Evolutionary conservation across 495 filamentous ascomycete species (phyloP).

Genomic region (Bacidia rubella): DNA sequence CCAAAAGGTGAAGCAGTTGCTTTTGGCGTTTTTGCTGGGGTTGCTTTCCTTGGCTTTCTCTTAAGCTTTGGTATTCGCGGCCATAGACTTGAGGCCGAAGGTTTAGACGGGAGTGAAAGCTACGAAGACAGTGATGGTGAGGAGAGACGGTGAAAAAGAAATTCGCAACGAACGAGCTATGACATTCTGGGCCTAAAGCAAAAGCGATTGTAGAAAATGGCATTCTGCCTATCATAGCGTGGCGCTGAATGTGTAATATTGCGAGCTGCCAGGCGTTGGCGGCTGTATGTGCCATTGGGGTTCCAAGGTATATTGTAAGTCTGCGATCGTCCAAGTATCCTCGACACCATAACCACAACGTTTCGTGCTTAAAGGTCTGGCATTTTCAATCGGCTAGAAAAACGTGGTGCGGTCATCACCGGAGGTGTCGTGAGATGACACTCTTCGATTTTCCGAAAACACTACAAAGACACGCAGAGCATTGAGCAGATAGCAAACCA

Average conservation of each 20-base stretch:
- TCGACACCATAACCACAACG: too few relatives aligned
- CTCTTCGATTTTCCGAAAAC: too few relatives aligned
- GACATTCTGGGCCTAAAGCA: not conserved
- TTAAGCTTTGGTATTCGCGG: slow-evolving; percentile 59
- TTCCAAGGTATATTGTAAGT: too few relatives aligned
- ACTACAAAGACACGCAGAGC: too few relatives aligned
- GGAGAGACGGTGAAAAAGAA: too few relatives aligned
- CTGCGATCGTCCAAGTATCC: too few relatives aligned
- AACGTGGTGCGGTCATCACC: too few relatives aligned
- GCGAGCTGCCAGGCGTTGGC: not conserved
- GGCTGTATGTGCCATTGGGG: too few relatives aligned
- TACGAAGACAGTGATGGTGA: slow-evolving; percentile 34
- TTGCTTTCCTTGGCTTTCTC: slow-evolving; percentile 63
- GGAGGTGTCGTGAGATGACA: too few relatives aligned
- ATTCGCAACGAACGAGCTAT: slow-evolving; percentile 29
- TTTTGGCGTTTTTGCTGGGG: slow-evolving; percentile 70
- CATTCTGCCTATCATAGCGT: not conserved
- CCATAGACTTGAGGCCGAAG: slow-evolving; percentile 45
- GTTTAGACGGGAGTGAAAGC: slow-evolving; percentile 43
- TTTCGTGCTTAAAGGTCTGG: too few relatives aligned
- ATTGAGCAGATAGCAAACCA: too few relatives aligned
- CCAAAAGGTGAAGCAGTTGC: slow-evolving; percentile 75
- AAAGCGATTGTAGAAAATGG: not conserved
- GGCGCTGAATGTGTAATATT: not conserved
- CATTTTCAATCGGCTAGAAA: too few relatives aligned